Evolutionary conservation across 169 alveolate genomes (phyloP), one percentile per base, ranked within the genome.

Genomic region (Cryptosporidium xiaoi): DNA sequence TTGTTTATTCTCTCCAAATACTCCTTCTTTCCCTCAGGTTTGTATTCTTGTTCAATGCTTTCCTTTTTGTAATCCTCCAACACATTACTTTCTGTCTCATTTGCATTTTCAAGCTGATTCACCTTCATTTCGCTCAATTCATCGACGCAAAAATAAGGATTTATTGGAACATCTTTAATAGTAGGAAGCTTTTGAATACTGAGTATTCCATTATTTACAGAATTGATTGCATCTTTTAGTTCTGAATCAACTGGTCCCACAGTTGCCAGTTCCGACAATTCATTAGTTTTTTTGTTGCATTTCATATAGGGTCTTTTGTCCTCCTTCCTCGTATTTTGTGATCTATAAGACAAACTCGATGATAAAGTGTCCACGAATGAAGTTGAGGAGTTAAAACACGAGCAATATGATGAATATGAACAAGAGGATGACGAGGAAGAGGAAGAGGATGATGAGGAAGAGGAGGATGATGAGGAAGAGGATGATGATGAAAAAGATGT

Each of bases 361-460:
- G 50, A 69, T 3, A 46, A 18, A 24, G 67, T 27, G 3, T 18
- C n/a, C 40, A 51, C 15, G 13, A 66, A 69, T 53, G 66, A 69
- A 16, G 27, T 34, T 29, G 58, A 16, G 13, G 65, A 77, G 3
- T 56, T 40, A 3, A 62, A 29, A 40, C 48, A 40, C 48, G 48
- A 40, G 10, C 48, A 40, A 8, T 8, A 40, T 40, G 87, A 77
- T 12, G 64, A 29, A 77, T 0, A 62, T 40, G 85, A 31, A 18
- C 20, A 77, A 6, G 77, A 60, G 33, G 66, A 34, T 62, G 85
- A 77, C 2, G 56, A 34, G 2, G 51, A 29, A 36, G 33, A 69
- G 29, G 69, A 60, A n/a, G 71, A 58, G 7, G 20, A 36, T 5
- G 85, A 58, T 58, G 65, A 77, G 58, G 65, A 60, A 6, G 83